These are phyloP conservation scores for Melanomma pulvis-pyrius DNA, from an alignment of 495 filamentous ascomycete genomes.

Conservation along the genomic window DNA sequence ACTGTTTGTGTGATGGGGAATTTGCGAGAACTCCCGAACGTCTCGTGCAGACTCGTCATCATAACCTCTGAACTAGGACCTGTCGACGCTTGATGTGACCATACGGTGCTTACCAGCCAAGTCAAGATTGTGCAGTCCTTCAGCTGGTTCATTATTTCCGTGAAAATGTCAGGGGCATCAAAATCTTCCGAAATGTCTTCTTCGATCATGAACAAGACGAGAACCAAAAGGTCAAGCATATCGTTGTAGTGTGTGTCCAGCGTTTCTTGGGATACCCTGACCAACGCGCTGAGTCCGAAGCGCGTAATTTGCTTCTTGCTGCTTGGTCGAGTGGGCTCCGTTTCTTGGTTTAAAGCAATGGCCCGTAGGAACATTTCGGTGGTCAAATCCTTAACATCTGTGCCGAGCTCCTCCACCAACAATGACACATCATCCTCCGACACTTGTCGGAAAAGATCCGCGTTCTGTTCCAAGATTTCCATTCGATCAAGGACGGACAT, in stretches of 20 bases:
- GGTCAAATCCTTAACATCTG: constrained; percentile 58
- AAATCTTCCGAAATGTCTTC: constrained; percentile 67
- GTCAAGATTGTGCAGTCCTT: constrained; percentile 73
- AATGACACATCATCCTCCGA: constrained; percentile 67
- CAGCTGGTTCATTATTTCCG: constrained; percentile 65
- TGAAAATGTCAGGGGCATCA: constrained; percentile 68
- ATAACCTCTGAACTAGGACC: constrained; percentile 14
- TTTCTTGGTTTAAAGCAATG: constrained; percentile 39
- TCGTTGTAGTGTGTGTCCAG: constrained; percentile 67
- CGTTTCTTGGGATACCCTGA: constrained; percentile 77
- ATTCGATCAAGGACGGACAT: constrained; percentile 69
- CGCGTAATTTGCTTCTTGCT: constrained; percentile 51
- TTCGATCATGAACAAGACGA: constrained; percentile 80
- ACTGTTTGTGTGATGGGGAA: constrained; percentile 33
- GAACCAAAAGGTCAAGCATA: constrained; percentile 77
- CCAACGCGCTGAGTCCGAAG: constrained; percentile 68
- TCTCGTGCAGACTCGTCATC: constrained; percentile 15
- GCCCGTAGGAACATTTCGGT: constrained; percentile 57
- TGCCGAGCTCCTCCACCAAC: constrained; percentile 48
- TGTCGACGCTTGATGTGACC: constrained; percentile 20
- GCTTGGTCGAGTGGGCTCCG: constrained; percentile 43
- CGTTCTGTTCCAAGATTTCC: constrained; percentile 69
- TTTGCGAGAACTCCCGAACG: neutral
- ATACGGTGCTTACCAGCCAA: constrained; percentile 65
- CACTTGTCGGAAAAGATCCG: constrained; percentile 71